phyloP scores from a whole-genome alignment of 805 yeast species.

The Crinitomyces ghanaensis region DNA sequence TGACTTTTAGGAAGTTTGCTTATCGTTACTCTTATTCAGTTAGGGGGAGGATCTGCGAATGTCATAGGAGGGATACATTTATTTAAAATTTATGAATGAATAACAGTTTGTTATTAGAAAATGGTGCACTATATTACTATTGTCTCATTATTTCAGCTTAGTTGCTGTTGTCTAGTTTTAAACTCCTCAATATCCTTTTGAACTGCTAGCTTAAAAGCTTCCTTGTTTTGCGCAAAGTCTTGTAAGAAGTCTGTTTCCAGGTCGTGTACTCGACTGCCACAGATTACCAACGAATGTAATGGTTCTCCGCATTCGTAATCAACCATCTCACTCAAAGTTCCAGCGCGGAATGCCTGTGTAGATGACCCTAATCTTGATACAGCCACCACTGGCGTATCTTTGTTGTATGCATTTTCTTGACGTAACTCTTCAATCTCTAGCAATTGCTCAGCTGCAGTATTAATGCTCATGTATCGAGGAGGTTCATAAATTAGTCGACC shows the following conservation, averaged over 20 bases:
- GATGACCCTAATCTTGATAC: conserved; percentile 88
- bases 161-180: too few species aligned
- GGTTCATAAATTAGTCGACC: conserved; percentile 92
- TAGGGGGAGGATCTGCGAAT: too few species aligned
- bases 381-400: conserved; percentile 86
- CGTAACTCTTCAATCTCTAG: conserved; percentile 77
- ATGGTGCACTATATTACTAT: too few species aligned
- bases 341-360: conserved; percentile 71
- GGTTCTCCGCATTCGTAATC: conserved; percentile 91
- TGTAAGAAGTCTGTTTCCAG: conserved; percentile 76
- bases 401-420: conserved; percentile 67
- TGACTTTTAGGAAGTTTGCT: too few species aligned
- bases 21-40: too few species aligned
- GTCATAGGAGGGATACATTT: too few species aligned
- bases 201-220: conserved; percentile 37
- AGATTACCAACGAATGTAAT: conserved; percentile 76
- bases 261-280: conserved; percentile 90
- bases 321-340: conserved; percentile 63
- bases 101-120: too few species aligned
- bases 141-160: too few species aligned
- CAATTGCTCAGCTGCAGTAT: conserved; percentile 79
- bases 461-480: conserved; percentile 89
- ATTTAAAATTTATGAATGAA: too few species aligned
- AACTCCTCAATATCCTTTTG: conserved; percentile 26
- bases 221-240: conserved; percentile 52